A percentile compares a stretch with the other conserved stretches of the same genome.
phyloP scores from a whole-genome alignment of 768 basidiomycete species.

The Leucocoprinus birnbaumii region DNA sequence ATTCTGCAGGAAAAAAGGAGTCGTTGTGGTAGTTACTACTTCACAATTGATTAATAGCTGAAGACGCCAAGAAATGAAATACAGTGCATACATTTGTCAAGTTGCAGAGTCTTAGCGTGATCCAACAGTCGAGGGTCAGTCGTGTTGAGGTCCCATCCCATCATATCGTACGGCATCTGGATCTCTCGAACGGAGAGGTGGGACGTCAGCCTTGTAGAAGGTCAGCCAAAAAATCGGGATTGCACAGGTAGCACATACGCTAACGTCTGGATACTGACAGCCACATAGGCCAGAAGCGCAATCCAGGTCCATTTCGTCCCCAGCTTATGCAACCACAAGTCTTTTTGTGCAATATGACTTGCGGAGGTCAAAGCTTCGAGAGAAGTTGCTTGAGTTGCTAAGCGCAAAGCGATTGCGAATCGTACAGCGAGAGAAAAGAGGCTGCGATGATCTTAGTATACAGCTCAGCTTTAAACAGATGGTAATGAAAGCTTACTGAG shows the following conservation, averaged over 20 bases:
- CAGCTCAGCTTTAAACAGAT: neutral
- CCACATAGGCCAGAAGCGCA: neutral
- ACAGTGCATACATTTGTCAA: neutral
- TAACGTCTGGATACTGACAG: neutral
- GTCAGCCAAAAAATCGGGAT: too few relatives aligned
- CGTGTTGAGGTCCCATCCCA: neutral
- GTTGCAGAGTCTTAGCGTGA: too few relatives aligned
- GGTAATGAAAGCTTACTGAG: neutral
- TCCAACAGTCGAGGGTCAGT: neutral
- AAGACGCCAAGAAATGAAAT: too few relatives aligned
- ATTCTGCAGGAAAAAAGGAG: conserved; percentile 1
- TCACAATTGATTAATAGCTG: too few relatives aligned
- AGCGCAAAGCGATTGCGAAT: neutral
- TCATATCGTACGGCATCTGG: neutral
- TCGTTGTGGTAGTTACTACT: neutral
- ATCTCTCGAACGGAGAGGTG: neutral
- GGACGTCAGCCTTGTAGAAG: conserved; percentile 2
- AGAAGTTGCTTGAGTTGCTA: neutral
- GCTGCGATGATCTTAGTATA: neutral
- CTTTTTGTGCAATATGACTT: neutral
- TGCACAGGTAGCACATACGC: neutral
- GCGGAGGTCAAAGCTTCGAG: neutral
- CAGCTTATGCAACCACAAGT: conserved; percentile 1
- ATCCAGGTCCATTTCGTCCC: conserved; percentile 3
- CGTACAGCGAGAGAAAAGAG: conserved; percentile 1